Base-by-base conservation (phyloP, 1,284 basidiomycete genomes). In the Coniferiporia weirii region DNA sequence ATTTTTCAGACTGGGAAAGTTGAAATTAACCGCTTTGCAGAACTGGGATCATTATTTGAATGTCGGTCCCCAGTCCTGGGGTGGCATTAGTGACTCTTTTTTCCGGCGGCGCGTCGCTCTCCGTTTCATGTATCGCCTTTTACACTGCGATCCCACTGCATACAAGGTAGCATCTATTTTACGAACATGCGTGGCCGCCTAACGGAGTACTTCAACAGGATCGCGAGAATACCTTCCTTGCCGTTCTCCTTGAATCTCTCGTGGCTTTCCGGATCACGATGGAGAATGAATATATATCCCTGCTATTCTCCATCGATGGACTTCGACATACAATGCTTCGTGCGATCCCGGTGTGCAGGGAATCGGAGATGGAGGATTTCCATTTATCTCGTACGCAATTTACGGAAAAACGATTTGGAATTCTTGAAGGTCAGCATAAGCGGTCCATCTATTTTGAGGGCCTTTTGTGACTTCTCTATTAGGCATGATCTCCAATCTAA, bases 31-130 rank as follows among this genome's bases (percentile, higher is more conserved):
- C 13, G 43, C 52, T 47, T 48, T 58, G 10, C 67, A 90, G 81
- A 77, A 82, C 45, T 94, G 93, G 93, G 69, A 75, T 1, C 70
- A 76, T 22, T 89, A 83, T 67, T 71, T 91, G 47, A 74, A 76
- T 12, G 72, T 78, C 46, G 84, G 84, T 1, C 71, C 78, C 17
- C 76, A 83, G 60, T 85, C 84, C 35, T 89, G 82, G 81, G 76
- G 80, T 61, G 75, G 81, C 40, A 77, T 89, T 51, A 75, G 76
- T 20, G 79, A 89, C 60, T 67, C 73, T 44, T 73, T 72, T 50
- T 83, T 80, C 64, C 75, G 81, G 15, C 77, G 80, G 44, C 81
- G 89, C 55, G 80, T 93, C 27, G 84, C 87, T 12, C 68, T 93
- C 49, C 79, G 83, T 13, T 84, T 94, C 68, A 83, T 87, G 75